Base-by-base conservation (phyloP, 192 early-diverging fungal genomes). In the Gamsiella multidivaricata region DNA sequence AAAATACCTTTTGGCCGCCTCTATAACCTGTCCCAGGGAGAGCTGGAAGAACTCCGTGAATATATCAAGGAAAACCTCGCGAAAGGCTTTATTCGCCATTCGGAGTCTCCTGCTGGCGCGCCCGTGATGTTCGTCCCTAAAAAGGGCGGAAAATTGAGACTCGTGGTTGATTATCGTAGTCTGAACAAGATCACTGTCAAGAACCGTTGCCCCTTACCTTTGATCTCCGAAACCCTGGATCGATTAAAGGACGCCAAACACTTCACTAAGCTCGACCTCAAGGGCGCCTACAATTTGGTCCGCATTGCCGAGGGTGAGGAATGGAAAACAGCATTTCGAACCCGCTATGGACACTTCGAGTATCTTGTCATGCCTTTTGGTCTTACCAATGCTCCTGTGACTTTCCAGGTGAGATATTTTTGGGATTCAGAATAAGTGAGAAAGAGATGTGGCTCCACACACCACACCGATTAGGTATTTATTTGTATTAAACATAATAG, bases 181-280 rank as follows among this genome's bases (percentile, higher is more conserved):
- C 39, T 91, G 22, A 90, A 91, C 66, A 73, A 54, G 41, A 20
- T 70, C 7, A 89, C 84, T 3, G 71, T 85, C 14, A 51, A 65
- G 49, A 80, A 91, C 54, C 69, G 73, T 14, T 84, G 82, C 34
- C 84, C 84, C 0, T 45, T 88, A 11, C 88, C 88, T 7, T 31
- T 79, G 33, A 86, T 90, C 36, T 65, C 82, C 3, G 80, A 87
- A 28, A 60, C 74, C 11, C 45, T 88, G 22, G 84, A 80, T 8
- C 29, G 46, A 0, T 54, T 85, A 1, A 0, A 25, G 22, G 26
- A 1, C 0, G 51, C 51, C 39, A 41, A 41, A 15, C 25, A 28
- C n/a, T n/a, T n/a, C n/a, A n/a, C n/a, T n/a, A n/a, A n/a, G n/a
- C n/a, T n/a, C n/a, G n/a, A n/a, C n/a, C n/a, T n/a, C n/a, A n/a